Conservation (phyloP, 2,329 filamentous ascomycete genomes). For the Achaetomium macrosporum region DNA sequence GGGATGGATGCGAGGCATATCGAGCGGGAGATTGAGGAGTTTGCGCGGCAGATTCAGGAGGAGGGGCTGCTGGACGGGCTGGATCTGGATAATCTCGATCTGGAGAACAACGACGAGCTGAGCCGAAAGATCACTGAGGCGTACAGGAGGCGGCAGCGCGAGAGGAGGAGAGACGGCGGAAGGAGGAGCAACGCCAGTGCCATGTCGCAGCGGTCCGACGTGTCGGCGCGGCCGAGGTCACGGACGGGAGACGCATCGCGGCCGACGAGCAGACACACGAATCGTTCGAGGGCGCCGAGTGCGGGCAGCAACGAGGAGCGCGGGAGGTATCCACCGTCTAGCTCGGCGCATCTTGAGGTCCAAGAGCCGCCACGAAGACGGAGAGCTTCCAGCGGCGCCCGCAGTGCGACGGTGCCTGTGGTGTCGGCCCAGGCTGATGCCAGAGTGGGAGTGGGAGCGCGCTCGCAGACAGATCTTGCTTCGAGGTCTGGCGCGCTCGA, state of each 20-base stretch:
- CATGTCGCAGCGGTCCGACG: constrained; percentile 34
- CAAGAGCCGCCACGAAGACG: constrained; percentile 42
- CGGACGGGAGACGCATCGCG: constrained; percentile 26
- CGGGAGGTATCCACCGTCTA: constrained; percentile 47
- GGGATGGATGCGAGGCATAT: constrained; percentile 73
- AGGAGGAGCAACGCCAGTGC: constrained; percentile 40
- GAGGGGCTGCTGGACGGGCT: constrained; percentile 80
- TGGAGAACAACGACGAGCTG: constrained; percentile 79
- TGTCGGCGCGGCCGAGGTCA: constrained; percentile 25
- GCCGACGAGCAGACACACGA: constrained; percentile 31
- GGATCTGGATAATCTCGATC: constrained; percentile 80
- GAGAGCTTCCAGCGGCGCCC: constrained; percentile 49
- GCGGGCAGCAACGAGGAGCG: constrained; percentile 41
- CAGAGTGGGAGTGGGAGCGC: constrained; percentile 45
- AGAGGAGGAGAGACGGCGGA: constrained; percentile 46
- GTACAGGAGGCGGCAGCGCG: constrained; percentile 69
- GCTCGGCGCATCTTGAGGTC: constrained; percentile 43
- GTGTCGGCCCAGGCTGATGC: constrained; percentile 38
- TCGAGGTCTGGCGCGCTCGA: constrained; percentile 38
- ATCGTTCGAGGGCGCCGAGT: constrained; percentile 43
- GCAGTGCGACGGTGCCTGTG: constrained; percentile 48
- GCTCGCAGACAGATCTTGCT: constrained; percentile 61
- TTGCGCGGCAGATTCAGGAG: constrained; percentile 65
- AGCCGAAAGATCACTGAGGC: constrained; percentile 87
- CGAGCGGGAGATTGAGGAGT: constrained; percentile 84